phyloP scores from a whole-genome alignment of 2,329 filamentous ascomycete species.

The Geosmithia flava region DNA sequence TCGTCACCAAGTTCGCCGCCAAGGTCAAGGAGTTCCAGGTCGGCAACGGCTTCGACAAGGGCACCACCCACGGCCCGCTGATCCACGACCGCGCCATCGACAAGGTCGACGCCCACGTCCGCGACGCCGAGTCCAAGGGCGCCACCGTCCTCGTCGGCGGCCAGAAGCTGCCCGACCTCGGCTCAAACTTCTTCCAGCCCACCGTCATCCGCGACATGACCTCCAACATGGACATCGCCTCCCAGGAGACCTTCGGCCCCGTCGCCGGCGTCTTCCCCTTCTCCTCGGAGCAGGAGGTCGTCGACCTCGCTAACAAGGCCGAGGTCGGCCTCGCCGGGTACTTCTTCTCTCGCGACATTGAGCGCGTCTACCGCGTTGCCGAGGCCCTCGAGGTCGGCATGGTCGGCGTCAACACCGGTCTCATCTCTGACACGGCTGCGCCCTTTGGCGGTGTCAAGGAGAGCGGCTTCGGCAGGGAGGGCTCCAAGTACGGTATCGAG shows the following conservation, averaged over 20 bases:
- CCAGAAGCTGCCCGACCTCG: slow-evolving; percentile 59
- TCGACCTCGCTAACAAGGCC: slow-evolving; percentile 66
- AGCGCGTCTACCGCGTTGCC: slow-evolving; percentile 47
- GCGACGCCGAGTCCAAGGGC: slow-evolving; percentile 67
- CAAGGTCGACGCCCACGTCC: slow-evolving; percentile 72
- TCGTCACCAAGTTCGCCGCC: slow-evolving; percentile 54
- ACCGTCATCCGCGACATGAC: slow-evolving; percentile 86
- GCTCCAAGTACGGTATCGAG: slow-evolving; percentile 62
- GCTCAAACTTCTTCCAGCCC: slow-evolving; percentile 77
- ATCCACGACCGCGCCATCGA: slow-evolving; percentile 73
- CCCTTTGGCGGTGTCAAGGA: slow-evolving; percentile 75
- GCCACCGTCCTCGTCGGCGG: slow-evolving; percentile 66
- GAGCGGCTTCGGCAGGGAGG: slow-evolving; percentile 70
- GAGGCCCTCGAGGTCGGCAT: slow-evolving; percentile 73
- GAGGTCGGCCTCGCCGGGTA: slow-evolving; percentile 89
- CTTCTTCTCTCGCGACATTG: slow-evolving; percentile 65
- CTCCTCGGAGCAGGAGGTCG: slow-evolving; percentile 77
- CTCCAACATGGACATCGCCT: slow-evolving; percentile 68
- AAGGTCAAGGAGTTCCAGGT: slow-evolving; percentile 66
- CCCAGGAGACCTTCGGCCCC: slow-evolving; percentile 91
- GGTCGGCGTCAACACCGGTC: slow-evolving; percentile 73
- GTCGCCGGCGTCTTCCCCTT: slow-evolving; percentile 86
- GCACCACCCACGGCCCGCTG: slow-evolving; percentile 66
- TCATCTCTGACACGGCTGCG: slow-evolving; percentile 44
- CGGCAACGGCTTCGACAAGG: slow-evolving; percentile 59